These are phyloP conservation scores for Brassica carinata DNA, from an alignment of 345 rosid species.

Conservation along the genomic window DNA sequence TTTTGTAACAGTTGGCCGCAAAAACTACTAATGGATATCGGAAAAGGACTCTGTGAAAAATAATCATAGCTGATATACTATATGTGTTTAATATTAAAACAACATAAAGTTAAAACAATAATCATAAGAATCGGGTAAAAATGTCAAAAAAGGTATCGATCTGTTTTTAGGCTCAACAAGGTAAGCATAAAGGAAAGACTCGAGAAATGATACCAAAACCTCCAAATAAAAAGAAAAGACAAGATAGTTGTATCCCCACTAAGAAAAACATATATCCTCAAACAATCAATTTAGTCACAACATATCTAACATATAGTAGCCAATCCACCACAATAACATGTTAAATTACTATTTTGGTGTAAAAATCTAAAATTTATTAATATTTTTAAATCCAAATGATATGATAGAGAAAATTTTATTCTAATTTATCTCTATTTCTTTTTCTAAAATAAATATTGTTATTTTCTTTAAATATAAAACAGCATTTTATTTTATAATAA, in stretches of 20 bases:
- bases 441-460: no score
- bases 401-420: not conserved
- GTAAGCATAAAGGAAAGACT: conserved; percentile 36
- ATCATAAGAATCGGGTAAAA: conserved; percentile 16
- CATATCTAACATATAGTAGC: not conserved
- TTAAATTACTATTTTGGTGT: not conserved
- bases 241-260: not conserved
- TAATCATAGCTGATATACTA: not conserved
- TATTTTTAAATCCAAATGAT: not conserved
- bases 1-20: conserved; percentile 22
- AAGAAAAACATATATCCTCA: not conserved
- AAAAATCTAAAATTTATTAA: no score
- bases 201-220: conserved; percentile 31
- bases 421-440: not conserved
- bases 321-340: not conserved
- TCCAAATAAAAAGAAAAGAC: conserved; percentile 1
- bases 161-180: conserved; percentile 38
- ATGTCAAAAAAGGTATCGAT: conserved; percentile 34
- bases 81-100: not conserved
- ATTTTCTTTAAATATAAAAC: no score
- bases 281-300: not conserved
- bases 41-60: conserved; percentile 27
- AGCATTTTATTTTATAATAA: no score
- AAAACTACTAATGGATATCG: not conserved
- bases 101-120: conserved; percentile 23